Conservation (phyloP, 1,139 yeast genomes). For the Scheffersomyces quercinus region DNA sequence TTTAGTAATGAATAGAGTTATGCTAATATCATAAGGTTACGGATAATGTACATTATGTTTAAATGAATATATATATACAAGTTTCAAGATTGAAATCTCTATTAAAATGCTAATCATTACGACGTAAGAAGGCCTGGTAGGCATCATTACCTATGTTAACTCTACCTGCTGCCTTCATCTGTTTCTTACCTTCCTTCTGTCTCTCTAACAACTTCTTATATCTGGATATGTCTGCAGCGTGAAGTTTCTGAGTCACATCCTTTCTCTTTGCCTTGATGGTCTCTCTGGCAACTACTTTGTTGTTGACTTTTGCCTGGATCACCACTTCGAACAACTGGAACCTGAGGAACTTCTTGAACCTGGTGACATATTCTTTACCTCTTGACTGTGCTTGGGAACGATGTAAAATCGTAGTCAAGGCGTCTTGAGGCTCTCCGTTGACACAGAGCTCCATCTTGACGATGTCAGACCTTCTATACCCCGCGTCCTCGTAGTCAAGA, state of each 20-base stretch:
- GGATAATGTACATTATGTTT: not conserved
- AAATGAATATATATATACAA: conserved; percentile 7
- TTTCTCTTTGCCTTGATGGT: conserved; percentile 91
- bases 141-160: conserved; percentile 84
- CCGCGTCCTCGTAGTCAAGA: conserved; percentile 91
- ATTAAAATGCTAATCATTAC: conserved; percentile 18
- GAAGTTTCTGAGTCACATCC: conserved; percentile 88
- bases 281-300: conserved; percentile 83
- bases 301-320: conserved; percentile 87
- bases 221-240: conserved; percentile 91
- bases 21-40: not conserved
- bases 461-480: conserved; percentile 76
- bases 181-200: conserved; percentile 93
- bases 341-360: conserved; percentile 75
- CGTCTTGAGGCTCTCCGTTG: conserved; percentile 89
- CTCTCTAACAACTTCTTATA: conserved; percentile 83
- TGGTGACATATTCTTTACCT: conserved; percentile 81
- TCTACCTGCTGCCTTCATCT: conserved; percentile 76
- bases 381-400: conserved; percentile 67
- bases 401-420: conserved; percentile 89
- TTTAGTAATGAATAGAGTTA: no score
- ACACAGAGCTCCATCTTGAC: conserved; percentile 88
- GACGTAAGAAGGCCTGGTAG: conserved; percentile 64
- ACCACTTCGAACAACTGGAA: conserved; percentile 90
- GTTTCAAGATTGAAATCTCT: not conserved